These are phyloP conservation scores for Paecilomyces sp. DNA, from an alignment of 2,329 filamentous ascomycete genomes.

Conservation along the genomic window DNA sequence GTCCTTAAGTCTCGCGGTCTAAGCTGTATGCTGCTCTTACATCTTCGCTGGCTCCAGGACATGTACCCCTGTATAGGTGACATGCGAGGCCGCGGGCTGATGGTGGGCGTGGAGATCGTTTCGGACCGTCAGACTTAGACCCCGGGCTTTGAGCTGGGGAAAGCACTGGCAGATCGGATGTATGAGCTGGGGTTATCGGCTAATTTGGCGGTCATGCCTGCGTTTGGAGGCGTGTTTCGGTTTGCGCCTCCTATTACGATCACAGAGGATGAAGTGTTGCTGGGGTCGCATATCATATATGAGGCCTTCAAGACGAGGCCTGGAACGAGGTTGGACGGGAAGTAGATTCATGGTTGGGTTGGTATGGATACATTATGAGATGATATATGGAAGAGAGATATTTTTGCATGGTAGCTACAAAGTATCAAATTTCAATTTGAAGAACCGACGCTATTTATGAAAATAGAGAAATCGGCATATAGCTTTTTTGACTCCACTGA, in stretches of 20 bases:
- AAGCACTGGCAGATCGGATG: slow-evolving; percentile 38
- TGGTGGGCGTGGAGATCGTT: slow-evolving; percentile 41
- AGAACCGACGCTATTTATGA: not conserved
- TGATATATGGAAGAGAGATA: not conserved
- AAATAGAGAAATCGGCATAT: not conserved
- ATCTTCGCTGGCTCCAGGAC: slow-evolving; percentile 39
- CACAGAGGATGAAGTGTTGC: slow-evolving; percentile 37
- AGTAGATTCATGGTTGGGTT: not conserved
- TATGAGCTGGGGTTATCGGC: slow-evolving; percentile 46
- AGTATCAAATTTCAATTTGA: not conserved
- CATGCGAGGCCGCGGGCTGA: slow-evolving; percentile 52
- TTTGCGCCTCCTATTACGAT: slow-evolving; percentile 53
- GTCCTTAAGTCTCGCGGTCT: slow-evolving; percentile 38
- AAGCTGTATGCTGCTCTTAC: slow-evolving; percentile 42
- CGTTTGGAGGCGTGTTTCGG: slow-evolving; percentile 49
- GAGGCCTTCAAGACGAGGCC: not conserved
- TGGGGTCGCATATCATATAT: slow-evolving; percentile 48
- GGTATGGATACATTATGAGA: not conserved
- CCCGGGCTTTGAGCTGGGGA: slow-evolving; percentile 39
- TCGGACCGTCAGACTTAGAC: slow-evolving; percentile 32
- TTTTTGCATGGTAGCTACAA: no score
- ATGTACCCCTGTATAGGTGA: slow-evolving; percentile 58
- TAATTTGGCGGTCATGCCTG: slow-evolving; percentile 44
- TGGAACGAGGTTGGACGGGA: slow-evolving; percentile 34
- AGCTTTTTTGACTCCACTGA: no score